Evolutionary conservation across 2,329 filamentous ascomycete genomes (phyloP), one percentile per base, ranked within the genome.

Genomic region (Hortaea werneckii): DNA sequence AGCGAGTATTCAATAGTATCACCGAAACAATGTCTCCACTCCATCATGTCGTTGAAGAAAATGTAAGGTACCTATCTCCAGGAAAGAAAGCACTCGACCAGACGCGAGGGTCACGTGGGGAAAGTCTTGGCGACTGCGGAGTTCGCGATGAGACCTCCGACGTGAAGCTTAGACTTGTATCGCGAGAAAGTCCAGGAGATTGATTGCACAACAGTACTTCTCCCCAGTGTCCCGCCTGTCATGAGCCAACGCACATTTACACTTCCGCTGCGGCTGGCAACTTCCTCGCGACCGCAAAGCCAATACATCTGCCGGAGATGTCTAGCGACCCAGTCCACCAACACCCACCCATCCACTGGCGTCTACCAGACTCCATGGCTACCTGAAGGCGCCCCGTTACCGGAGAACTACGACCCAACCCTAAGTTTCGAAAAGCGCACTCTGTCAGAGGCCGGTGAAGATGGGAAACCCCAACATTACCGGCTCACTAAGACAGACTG

Each of bases 231-330:
- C 32, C 32, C 32, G n/a, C n/a, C 32, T 49, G 52, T 12, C 29
- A 61, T 61, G 59, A 55, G 50, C 41, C 52, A 52, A 47, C 51
- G 54, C 40, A 47, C 51, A 6, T 38, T 61, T 39, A 42, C 47
- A 10, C 38, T 60, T 29, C 54, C 60, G 20, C 46, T 62, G 41
- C 50, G 60, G 43, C 20, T 53, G 41, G 30, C 44, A 7, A 30
- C 52, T 29, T 38, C 49, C 9, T 27, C 47, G 11, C 46, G 46
- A 30, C 37, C 47, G 10, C 41, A 47, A 34, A 40, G 47, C 12
- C 40, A 54, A 56, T 60, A 58, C 55, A 51, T 53, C 32, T 63
- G 60, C 45, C 54, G 55, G 30, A 50, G 60, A 50, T 63, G 60
- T 40, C 55, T 62, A 8, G 53, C 58, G 12, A 60, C 58, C 5